A percentile compares a stretch with the other conserved stretches of the same genome.
phyloP scores from a whole-genome alignment of 768 basidiomycete species.

The Pulveroboletus ravenelii region DNA sequence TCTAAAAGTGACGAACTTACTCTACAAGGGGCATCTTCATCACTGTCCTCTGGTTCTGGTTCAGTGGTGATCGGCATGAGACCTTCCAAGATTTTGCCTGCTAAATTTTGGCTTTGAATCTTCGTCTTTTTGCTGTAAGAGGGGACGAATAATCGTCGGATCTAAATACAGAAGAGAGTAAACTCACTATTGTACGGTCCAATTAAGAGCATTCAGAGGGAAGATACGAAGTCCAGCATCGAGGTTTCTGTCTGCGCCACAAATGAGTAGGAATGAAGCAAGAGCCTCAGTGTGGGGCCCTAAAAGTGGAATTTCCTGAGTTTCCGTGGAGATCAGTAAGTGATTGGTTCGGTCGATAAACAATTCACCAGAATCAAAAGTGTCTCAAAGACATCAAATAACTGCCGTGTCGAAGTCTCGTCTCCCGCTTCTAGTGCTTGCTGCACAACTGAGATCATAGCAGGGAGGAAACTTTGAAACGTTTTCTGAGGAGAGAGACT shows the following conservation, averaged over 20 bases:
- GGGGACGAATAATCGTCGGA: neutral
- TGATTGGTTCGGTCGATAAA: neutral
- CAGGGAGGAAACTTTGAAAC: constrained; percentile 82
- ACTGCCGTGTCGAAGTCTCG: constrained; percentile 76
- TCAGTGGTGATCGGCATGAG: constrained; percentile 94
- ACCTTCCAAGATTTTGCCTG: constrained; percentile 79
- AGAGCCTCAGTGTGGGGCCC: constrained; percentile 84
- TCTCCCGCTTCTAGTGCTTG: constrained; percentile 76
- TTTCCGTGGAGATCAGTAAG: constrained; percentile 4
- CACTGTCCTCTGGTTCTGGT: constrained; percentile 88
- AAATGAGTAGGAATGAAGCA: constrained; percentile 80
- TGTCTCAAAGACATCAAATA: constrained; percentile 95
- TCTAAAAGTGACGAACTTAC: constrained; percentile 41
- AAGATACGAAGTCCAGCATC: constrained; percentile 82
- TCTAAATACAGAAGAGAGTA: neutral
- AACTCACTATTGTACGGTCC: constrained; percentile 92
- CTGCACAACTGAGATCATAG: constrained; percentile 85
- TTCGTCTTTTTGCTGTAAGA: constrained; percentile 86
- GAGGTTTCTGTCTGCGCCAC: constrained; percentile 72
- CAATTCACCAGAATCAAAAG: constrained; percentile 79
- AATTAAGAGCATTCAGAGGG: constrained; percentile 88
- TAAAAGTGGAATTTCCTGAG: constrained; percentile 88
- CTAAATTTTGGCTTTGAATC: constrained; percentile 81
- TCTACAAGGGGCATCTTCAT: constrained; percentile 88
- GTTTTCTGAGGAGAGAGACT: constrained; percentile 49